Percentiles rank a stretch among this genome's conserved stretches.
phyloP scores from a whole-genome alignment of 768 basidiomycete species.

The Serendipita sp. region DNA sequence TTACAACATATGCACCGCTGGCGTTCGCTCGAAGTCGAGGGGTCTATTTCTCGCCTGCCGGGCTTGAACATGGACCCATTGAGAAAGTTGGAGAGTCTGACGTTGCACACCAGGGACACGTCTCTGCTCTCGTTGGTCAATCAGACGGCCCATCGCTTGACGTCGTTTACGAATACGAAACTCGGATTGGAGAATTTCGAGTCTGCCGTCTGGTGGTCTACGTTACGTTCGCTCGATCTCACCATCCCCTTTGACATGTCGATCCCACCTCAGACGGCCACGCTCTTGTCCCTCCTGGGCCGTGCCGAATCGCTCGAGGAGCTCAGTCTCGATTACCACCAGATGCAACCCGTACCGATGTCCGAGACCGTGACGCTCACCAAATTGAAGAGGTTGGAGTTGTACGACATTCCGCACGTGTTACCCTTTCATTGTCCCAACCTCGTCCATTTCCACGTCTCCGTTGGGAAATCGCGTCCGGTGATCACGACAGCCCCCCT shows the following conservation, averaged over 20 bases:
- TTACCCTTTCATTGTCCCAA: constrained; percentile 3
- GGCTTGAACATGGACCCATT: neutral
- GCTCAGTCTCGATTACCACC: neutral
- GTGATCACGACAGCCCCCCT: neutral
- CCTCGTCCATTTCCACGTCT: neutral
- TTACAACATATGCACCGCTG: constrained; percentile 1
- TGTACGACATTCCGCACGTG: neutral
- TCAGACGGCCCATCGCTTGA: neutral
- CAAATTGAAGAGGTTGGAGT: neutral
- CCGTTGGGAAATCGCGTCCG: neutral
- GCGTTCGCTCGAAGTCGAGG: neutral
- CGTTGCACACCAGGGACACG: neutral
- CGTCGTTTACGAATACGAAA: neutral
- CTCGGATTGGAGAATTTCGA: neutral
- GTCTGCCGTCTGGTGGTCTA: neutral
- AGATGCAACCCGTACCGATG: neutral
- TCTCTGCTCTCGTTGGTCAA: neutral
- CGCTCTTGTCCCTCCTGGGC: neutral
- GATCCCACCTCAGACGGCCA: neutral
- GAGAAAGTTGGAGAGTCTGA: neutral
- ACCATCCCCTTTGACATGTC: neutral
- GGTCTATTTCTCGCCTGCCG: neutral
- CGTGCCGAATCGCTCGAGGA: neutral
- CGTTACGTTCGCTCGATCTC: neutral
- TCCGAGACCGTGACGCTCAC: neutral